A percentile compares a stretch with the other conserved stretches of the same genome.
These are phyloP conservation scores for Talaromyces sp. DNA, from an alignment of 2,329 filamentous ascomycete species.

Conservation along the genomic window DNA sequence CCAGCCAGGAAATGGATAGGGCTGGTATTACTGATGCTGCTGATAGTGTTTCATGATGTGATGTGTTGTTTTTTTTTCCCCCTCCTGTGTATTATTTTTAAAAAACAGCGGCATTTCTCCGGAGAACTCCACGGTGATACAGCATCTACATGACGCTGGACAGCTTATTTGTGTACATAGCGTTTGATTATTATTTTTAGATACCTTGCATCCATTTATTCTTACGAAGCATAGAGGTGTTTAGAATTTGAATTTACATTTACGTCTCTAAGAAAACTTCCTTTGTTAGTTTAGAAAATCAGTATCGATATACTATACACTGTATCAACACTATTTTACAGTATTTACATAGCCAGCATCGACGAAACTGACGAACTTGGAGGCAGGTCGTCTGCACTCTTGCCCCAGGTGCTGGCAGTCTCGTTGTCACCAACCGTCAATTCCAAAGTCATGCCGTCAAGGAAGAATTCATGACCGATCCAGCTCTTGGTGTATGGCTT, in stretches of 20 bases:
- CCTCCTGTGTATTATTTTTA: background rate
- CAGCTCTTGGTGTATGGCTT: conserved; percentile 58
- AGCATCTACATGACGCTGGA: background rate
- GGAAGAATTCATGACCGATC: conserved; percentile 63
- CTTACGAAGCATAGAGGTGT: background rate
- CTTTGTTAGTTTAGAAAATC: background rate
- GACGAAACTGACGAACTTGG: conserved; percentile 44
- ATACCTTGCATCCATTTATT: background rate
- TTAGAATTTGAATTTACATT: background rate
- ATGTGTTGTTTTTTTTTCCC: background rate
- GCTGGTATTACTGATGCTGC: background rate
- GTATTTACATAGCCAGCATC: conserved; percentile 1
- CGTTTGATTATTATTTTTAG: background rate
- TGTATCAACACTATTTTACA: background rate
- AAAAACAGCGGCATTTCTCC: background rate
- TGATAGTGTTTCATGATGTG: background rate
- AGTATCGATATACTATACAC: background rate
- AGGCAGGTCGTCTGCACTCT: conserved; percentile 53
- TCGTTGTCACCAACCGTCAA: conserved; percentile 57
- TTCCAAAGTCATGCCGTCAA: conserved; percentile 58
- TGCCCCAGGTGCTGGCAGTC: conserved; percentile 62
- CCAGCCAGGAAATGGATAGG: conserved; percentile 7
- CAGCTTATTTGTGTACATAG: background rate
- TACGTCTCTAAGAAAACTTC: too few relatives aligned
- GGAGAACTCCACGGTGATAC: too few relatives aligned